Evolutionary conservation across 306 rosid species (phyloP), one percentile per base, ranked within the genome.

Genomic region (Pterocarpus macrocarpus): DNA sequence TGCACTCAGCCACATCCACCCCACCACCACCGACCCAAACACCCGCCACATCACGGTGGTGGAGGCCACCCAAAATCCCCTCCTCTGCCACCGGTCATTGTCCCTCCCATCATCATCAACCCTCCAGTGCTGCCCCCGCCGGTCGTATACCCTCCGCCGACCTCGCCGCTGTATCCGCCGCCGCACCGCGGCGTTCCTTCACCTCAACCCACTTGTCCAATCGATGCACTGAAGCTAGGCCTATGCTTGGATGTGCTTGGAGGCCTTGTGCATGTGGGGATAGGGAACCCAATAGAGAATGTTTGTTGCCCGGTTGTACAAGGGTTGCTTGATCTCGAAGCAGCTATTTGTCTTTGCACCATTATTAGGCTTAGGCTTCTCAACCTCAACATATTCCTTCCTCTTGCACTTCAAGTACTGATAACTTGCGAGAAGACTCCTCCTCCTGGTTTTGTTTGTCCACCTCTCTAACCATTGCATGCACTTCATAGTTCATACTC

Each of bases 371-470:
- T 88, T 76, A 91, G 82, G 91, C 91, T 95, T 80, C 89, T 93
- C 3, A 93, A 91, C 83, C 88, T 95, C 5, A 91, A 93, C 76
- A 86, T 95, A 17, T 91, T 84, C 74, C 63, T 93, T 67, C 99
- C 99, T 52, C 90, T 93, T 45, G 95, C 99, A 7, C 97, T 93
- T 39, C 97, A 95, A 78, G 90, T 87, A 30, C 82, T 93, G 4
- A 61, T 84, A 7, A 95, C 94, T 58, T 95, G 99, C 9, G 97
- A 97, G 32, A 77, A 69, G 74, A 90, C 92, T 73, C 97, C 97
- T 79, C 97, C 99, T 45, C 94, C 95, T 80, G 99, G 91, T 69
- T 95, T 91, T 82, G 89, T 91, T 52, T 95, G 99, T 77, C 97
- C 97, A 83, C 94, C 92, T 77, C 90, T 94, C 43, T 79, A 69